A percentile compares a stretch with the other conserved stretches of the same genome.
Evolutionary conservation across 805 yeast genomes (phyloP).

Genomic region (Kuraishia piskuri): DNA sequence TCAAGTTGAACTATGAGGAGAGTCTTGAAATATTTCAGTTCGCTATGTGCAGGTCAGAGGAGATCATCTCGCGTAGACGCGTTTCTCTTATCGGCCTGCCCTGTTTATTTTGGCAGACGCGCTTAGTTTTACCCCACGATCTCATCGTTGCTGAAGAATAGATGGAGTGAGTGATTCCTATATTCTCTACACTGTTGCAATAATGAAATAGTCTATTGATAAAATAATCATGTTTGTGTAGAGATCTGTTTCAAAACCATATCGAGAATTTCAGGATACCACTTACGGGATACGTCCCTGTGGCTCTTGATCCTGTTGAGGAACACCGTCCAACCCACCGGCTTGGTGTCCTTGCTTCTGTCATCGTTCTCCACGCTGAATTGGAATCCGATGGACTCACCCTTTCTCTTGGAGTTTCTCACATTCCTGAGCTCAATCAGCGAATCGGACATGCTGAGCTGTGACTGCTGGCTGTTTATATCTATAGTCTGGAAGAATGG

Average conservation of each 20-base stretch:
- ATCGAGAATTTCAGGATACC: constrained; percentile 31
- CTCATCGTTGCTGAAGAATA: too few relatives aligned
- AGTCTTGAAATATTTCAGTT: neutral
- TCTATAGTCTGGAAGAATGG: constrained; percentile 42
- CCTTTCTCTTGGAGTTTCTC: constrained; percentile 29
- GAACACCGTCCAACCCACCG: constrained; percentile 39
- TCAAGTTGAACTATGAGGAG: neutral
- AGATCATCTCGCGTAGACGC: neutral
- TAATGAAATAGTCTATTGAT: too few relatives aligned
- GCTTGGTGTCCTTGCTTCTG: constrained; percentile 15
- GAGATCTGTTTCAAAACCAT: constrained; percentile 18
- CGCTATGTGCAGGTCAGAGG: neutral
- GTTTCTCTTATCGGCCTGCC: constrained; percentile 20
- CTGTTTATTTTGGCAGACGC: too few relatives aligned
- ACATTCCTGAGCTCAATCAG: constrained; percentile 21
- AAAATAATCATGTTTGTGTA: neutral
- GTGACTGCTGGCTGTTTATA: constrained; percentile 23
- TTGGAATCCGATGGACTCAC: constrained; percentile 30
- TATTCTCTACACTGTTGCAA: constrained; percentile 19
- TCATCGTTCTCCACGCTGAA: constrained; percentile 24
- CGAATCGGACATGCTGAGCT: constrained; percentile 21
- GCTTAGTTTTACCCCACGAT: too few relatives aligned
- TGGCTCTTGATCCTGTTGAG: constrained; percentile 35
- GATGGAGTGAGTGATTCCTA: too few relatives aligned
- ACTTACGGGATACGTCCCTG: constrained; percentile 31